phyloP scores from a whole-genome alignment of 1,284 basidiomycete genomes.

The Xanthoconium separans region DNA sequence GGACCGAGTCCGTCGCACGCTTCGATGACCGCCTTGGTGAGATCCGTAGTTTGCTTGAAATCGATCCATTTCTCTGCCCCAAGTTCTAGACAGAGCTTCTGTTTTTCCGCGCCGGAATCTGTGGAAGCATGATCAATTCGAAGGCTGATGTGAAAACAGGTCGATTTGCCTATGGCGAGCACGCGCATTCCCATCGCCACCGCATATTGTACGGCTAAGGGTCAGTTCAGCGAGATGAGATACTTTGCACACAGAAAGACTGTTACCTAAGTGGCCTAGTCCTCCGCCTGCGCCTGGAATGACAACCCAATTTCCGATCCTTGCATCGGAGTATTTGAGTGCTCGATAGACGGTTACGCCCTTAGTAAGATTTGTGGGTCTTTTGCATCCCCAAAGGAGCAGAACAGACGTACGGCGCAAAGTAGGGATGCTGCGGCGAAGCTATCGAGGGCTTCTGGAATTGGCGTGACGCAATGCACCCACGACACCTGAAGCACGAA shows the following conservation, averaged over 20 bases:
- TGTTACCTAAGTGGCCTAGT: constrained; percentile 62
- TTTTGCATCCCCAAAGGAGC: neutral
- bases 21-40: constrained; percentile 61
- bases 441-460: constrained; percentile 66
- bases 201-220: constrained; percentile 74
- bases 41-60: constrained; percentile 63
- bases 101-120: constrained; percentile 78
- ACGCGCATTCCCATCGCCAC: constrained; percentile 74
- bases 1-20: constrained; percentile 73
- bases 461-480: constrained; percentile 71
- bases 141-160: neutral
- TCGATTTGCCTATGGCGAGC: constrained; percentile 64
- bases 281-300: constrained; percentile 80
- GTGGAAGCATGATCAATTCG: neutral
- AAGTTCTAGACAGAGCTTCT: constrained; percentile 61
- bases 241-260: too few species aligned
- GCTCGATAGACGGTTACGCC: constrained; percentile 85
- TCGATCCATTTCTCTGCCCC: constrained; percentile 84
- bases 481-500: constrained; percentile 49
- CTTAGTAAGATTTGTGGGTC: constrained; percentile 33
- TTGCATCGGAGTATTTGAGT: constrained; percentile 70
- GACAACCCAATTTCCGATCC: constrained; percentile 79
- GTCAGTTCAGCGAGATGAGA: neutral
- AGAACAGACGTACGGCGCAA: constrained; percentile 58
- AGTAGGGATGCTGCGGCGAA: constrained; percentile 79